Evolutionary conservation across 1,284 basidiomycete genomes (phyloP), one percentile per base, ranked within the genome.

Genomic region (Heterobasidion irregulare): DNA sequence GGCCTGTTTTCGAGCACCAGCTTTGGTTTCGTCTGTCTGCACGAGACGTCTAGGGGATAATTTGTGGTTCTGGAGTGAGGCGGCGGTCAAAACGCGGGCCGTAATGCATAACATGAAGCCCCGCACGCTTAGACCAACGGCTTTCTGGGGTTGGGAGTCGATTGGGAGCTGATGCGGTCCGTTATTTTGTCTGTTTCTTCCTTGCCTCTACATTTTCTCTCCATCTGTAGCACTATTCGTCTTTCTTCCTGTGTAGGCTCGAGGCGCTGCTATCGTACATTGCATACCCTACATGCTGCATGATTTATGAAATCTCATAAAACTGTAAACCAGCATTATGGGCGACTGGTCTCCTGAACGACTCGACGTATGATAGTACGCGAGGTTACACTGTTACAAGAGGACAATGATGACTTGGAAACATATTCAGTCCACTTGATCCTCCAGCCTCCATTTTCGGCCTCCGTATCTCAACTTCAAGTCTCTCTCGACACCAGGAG

Each of bases 101-200:
- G 80, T 75, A 83, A 85, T 86, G 86, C 88, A 89, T 68, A 81
- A 86, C 79, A 89, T 75, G 82, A 85, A 89, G 88, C 87, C 86
- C 82, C 87, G 89, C 89, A 90, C 89, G 88, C 88, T 91, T 90
- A 73, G 75, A 90, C 88, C 89, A 91, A 91, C 88, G 83, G 80
- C 79, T 81, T 74, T 73, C 65, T 65, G 70, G 74, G 79, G 74
- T 66, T 68, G 65, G 76, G 78, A 78, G 82, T 66, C 77, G 89
- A 90, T 88, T 91, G 88, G 88, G 88, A 91, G 88, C 88, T 89
- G 86, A 84, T 75, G 67, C 66, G 69, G 66, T 50, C 35, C 34
- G 15, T 47, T 26, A 16, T 4, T 41, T 41, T 41, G 26, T 41
- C 38, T n/a, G n/a, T 41, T n/a, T 8, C n/a, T 12, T n/a, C 6